Evolutionary conservation across 108 stramenopile genomes (phyloP), one percentile per base, ranked within the genome.

Genomic region (Aurantiochytrium sp.): DNA sequence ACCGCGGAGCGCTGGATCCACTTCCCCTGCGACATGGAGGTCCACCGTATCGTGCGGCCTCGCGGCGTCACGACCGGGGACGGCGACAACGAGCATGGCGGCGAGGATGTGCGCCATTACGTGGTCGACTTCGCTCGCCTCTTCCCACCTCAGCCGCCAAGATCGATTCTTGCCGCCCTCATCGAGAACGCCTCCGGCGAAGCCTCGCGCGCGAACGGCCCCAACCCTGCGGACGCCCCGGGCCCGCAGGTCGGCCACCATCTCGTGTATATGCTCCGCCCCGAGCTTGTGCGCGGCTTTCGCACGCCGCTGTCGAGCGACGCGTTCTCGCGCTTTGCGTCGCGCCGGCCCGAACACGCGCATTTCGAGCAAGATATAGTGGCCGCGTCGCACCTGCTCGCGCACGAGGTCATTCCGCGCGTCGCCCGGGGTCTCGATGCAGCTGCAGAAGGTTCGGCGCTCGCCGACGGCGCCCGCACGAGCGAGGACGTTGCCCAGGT

Each of bases 1-100:
- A 4, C 59, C 10, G 15, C 27, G 32, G 59, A 65, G 34, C n/a
- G 39, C 39, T 81, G 73, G 73, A 48, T 81, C 15, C 73, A 81
- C 24, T 48, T 48, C 36, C 73, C 73, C 6, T 81, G 73, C 45
- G 73, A 81, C 30, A 48, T 81, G 73, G 73, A 81, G 73, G 73
- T 81, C 17, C 73, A 81, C 24, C 39, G 59, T 65, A 65, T 65
- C 59, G 24, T 27, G 27, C 32, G 59, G 59, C 27, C n/a, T n/a
- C n/a, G n/a, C n/a, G n/a, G n/a, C n/a, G n/a, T n/a, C n/a, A n/a
- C n/a, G n/a, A n/a, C n/a, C n/a, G n/a, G n/a, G n/a, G 50, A 52
- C 2, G 17, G 17, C 17, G 50, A 17, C 50, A 17, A 52, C 15
- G 50, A 52, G 50, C 8, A 48, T 15, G 73, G 73, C 6, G 42